These are phyloP conservation scores for Lepidium africanum DNA, from an alignment of 345 rosid species.

Conservation along the genomic window DNA sequence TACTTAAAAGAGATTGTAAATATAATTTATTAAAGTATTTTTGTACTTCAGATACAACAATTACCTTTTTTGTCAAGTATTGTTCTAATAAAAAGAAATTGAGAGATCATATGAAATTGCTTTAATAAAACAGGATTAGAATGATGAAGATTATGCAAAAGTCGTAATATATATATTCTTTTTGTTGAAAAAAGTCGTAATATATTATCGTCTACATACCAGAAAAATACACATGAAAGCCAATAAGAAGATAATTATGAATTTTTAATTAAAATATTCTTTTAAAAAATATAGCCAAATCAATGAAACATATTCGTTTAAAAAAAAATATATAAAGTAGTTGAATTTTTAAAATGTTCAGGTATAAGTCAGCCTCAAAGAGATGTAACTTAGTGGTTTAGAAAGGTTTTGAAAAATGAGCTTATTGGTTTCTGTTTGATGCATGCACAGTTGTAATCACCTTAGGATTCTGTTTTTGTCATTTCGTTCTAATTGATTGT, in stretches of 20 bases:
- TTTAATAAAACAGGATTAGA: slow-evolving; percentile 15
- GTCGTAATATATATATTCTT: too few relatives aligned
- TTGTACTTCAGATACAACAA: neutral
- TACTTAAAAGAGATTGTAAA: neutral
- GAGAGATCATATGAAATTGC: neutral
- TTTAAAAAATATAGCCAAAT: neutral
- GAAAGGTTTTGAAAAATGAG: neutral
- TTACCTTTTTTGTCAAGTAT: neutral
- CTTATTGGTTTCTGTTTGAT: neutral
- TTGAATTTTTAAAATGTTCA: neutral
- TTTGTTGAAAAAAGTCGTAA: slow-evolving; percentile 17
- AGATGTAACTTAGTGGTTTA: neutral
- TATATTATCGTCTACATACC: neutral
- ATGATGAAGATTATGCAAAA: slow-evolving; percentile 20
- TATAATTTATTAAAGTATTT: neutral
- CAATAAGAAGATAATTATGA: neutral
- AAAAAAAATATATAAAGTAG: neutral
- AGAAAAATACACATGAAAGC: neutral
- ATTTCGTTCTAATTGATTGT: neutral
- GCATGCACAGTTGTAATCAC: slow-evolving; percentile 1
- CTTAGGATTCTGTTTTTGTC: slow-evolving; percentile 16
- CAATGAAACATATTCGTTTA: too few relatives aligned
- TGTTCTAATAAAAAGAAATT: neutral
- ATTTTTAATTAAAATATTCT: neutral
- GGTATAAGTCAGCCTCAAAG: neutral